Evolutionary conservation across 331 rosid genomes (phyloP).

Genomic region (Acacia concinna): DNA sequence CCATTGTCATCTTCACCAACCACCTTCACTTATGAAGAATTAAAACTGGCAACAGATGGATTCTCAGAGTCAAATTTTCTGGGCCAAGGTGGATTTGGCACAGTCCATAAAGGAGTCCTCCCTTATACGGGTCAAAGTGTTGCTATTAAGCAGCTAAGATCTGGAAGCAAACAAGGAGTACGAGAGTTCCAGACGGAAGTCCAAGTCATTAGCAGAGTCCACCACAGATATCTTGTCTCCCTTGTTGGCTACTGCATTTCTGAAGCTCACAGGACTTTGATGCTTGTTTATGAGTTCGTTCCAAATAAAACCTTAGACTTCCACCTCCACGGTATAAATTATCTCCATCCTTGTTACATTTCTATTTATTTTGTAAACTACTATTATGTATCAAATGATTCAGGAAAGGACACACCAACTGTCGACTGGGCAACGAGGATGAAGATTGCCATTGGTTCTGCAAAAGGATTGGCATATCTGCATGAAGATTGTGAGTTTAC

Average conservation of each 20-base stretch:
- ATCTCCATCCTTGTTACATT: too few species aligned
- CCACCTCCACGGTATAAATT: conserved; percentile 79
- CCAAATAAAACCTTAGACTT: conserved; percentile 57
- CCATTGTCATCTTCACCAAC: too few species aligned
- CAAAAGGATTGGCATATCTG: conserved; percentile 80
- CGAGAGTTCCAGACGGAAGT: conserved; percentile 75
- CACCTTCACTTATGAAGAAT: too few species aligned
- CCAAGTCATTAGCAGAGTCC: conserved; percentile 66
- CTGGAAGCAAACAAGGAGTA: conserved; percentile 68
- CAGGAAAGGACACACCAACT: conserved; percentile 54
- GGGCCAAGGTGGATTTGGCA: conserved; percentile 79
- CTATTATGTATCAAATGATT: neutral
- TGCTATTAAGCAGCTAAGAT: conserved; percentile 67
- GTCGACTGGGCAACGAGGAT: conserved; percentile 68
- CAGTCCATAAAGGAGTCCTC: conserved; percentile 72
- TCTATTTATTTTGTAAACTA: too few species aligned
- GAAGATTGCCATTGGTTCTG: conserved; percentile 72
- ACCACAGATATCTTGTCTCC: conserved; percentile 76
- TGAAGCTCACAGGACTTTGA: conserved; percentile 37
- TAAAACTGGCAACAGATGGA: too few species aligned
- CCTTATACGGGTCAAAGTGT: conserved; percentile 62
- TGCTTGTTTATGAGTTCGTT: conserved; percentile 76
- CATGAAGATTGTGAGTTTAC: conserved; percentile 74
- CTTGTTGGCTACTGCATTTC: conserved; percentile 65
- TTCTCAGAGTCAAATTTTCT: too few species aligned